Base-by-base conservation (phyloP, 257 asterid species). In the Agastache rugosa region DNA sequence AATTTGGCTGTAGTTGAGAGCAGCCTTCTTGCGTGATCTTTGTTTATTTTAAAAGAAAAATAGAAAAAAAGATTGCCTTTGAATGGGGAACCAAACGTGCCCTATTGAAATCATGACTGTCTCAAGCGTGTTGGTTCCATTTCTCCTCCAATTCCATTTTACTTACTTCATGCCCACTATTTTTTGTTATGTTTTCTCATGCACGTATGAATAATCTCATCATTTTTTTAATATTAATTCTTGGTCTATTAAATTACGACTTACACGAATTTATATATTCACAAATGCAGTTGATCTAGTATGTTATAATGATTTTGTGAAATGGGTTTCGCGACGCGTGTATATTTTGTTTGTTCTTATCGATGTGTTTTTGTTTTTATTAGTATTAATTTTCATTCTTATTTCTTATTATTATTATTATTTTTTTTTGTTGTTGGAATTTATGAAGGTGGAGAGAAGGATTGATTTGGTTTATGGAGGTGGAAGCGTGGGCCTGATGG, bases 381-480 rank as follows among this genome's bases (percentile, higher is more conserved):
- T 37, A 4, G 23, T 63, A 55, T 47, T 14, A 4, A 16, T 11
- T 54, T 6, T 50, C 3, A 6, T n/a, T 6, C 10, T n/a, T 50
- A 4, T 50, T 50, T 6, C 8, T 53, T 19, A 10, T 2, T n/a
- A n/a, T 0, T 42, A 12, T 42, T 42, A 37, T 9, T 10, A 1
- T 1, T 11, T 10, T 10, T 4, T 44, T 4, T 0, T 37, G 42
- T 19, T 41, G 39, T 60, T 55, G 6, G 23, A 22, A 39, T 20
- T 20, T 3, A 39, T 76, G 85, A 80, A 93, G 98, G 98, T 93
- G 85, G 96, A 91, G 80, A 89, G 83, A 81, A 89, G 88, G 82
- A 91, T 93, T 85, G 96, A 91, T 88, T 89, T 93, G 88, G 98
- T 93, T 6, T 93, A 93, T 85, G 98, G 98, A 82, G 98, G 98